These are phyloP conservation scores for Salicornia ramosissima DNA, from an alignment of 148 eudicot species.

Conservation along the genomic window DNA sequence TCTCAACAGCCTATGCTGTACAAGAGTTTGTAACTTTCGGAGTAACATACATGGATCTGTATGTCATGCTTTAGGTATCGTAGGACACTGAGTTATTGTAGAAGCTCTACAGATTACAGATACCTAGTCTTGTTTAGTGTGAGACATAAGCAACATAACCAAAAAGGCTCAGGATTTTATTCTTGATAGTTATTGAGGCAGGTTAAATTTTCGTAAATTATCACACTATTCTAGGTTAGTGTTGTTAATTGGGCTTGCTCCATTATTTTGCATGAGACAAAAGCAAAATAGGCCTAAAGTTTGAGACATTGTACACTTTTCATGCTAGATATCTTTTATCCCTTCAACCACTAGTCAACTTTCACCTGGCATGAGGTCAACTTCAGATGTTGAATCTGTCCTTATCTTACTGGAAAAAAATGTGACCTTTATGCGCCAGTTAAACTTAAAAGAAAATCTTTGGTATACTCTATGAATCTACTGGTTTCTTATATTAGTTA, in stretches of 20 bases:
- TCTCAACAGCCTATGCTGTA: neutral
- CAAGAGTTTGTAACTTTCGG: neutral
- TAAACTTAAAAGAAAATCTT: neutral
- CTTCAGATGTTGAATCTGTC: neutral
- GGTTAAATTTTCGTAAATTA: neutral
- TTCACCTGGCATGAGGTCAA: neutral
- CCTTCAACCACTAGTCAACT: neutral
- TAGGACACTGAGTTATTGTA: neutral
- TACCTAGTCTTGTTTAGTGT: neutral
- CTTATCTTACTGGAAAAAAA: neutral
- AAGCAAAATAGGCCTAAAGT: neutral
- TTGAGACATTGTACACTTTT: neutral
- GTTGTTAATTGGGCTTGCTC: neutral
- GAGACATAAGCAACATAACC: constrained; percentile 9
- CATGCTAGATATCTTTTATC: neutral
- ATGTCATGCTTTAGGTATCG: neutral
- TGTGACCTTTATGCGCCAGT: neutral
- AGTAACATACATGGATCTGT: neutral
- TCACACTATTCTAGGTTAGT: neutral
- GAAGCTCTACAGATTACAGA: constrained; percentile 1
- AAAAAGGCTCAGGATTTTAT: neutral
- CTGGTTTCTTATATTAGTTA: neutral
- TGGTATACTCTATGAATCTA: neutral
- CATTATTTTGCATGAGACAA: neutral
- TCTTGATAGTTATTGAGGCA: neutral